Percentiles rank a stretch among this genome's conserved stretches.
Conservation (phyloP, 2,329 filamentous ascomycete genomes). For the Trichoderma sp. region DNA sequence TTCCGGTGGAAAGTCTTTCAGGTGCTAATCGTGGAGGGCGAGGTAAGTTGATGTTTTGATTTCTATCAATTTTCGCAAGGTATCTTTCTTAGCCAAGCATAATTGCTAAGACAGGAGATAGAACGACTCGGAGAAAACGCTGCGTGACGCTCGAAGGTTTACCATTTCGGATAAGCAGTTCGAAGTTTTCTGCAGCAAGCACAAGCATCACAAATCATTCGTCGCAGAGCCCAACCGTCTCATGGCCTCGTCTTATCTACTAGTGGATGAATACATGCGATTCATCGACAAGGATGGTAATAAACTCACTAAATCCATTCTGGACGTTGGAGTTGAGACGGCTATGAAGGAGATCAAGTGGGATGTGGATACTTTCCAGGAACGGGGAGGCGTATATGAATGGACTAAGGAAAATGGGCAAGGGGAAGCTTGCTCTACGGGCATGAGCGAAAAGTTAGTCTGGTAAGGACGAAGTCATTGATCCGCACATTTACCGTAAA, state of each 20-base stretch:
- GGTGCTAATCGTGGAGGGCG: slow-evolving; percentile 48
- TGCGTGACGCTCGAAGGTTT: slow-evolving; percentile 42
- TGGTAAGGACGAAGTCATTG: no score
- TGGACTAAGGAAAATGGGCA: slow-evolving; percentile 32
- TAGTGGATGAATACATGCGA: slow-evolving; percentile 50
- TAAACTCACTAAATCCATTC: slow-evolving; percentile 34
- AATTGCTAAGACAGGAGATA: slow-evolving; percentile 27
- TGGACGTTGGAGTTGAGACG: slow-evolving; percentile 46
- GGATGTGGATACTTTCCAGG: slow-evolving; percentile 43
- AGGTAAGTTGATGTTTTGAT: not conserved
- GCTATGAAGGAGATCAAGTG: slow-evolving; percentile 45
- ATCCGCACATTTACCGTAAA: no score
- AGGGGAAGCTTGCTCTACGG: not conserved
- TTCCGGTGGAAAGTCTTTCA: slow-evolving; percentile 58
- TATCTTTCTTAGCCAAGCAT: not conserved
- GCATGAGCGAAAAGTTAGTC: no score
- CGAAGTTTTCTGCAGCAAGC: slow-evolving; percentile 42
- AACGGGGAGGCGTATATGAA: slow-evolving; percentile 48
- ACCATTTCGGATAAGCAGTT: slow-evolving; percentile 47
- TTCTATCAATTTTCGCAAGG: not conserved
- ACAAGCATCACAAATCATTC: slow-evolving; percentile 40
- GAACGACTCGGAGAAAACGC: slow-evolving; percentile 44
- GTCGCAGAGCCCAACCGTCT: slow-evolving; percentile 48
- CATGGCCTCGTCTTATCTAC: slow-evolving; percentile 50
- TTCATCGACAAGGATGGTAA: slow-evolving; percentile 46